Conservation (phyloP, 2,329 filamentous ascomycete genomes). For the Westerdykella sp. region DNA sequence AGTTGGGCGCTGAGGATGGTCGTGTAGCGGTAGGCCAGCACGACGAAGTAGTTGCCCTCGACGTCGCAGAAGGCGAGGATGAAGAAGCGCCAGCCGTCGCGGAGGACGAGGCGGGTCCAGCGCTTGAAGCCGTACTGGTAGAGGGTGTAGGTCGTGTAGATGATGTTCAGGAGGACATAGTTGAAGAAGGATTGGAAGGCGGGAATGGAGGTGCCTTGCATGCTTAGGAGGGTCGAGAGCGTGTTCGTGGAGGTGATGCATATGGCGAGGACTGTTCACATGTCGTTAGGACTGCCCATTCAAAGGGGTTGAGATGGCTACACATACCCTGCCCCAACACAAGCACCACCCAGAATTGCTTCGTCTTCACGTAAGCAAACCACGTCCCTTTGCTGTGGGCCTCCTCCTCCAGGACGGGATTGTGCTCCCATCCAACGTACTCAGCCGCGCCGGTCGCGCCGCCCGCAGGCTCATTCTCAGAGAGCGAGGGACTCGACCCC, state of each 20-base stretch:
- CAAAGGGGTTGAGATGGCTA: background rate
- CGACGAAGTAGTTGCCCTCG: constrained; percentile 96
- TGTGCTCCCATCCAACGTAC: constrained; percentile 6
- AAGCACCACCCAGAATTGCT: constrained; percentile 83
- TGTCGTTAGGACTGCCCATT: background rate
- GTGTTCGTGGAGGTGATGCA: constrained; percentile 93
- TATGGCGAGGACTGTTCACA: constrained; percentile 46
- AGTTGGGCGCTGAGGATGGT: constrained; percentile 89
- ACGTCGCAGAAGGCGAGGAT: constrained; percentile 92
- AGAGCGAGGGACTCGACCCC: constrained; percentile 5
- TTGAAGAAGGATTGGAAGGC: constrained; percentile 96
- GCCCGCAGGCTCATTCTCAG: constrained; percentile 23
- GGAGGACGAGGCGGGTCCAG: constrained; percentile 57
- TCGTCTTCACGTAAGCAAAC: constrained; percentile 69
- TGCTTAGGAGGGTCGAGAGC: constrained; percentile 68
- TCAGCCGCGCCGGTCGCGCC: constrained; percentile 8
- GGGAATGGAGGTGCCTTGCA: constrained; percentile 69
- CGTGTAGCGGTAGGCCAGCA: constrained; percentile 81
- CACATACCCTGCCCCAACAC: constrained; percentile 55
- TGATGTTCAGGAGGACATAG: constrained; percentile 73
- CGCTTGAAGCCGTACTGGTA: constrained; percentile 70
- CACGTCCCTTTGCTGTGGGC: constrained; percentile 43
- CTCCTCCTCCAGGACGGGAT: constrained; percentile 21
- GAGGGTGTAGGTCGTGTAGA: constrained; percentile 76
- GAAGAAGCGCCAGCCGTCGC: constrained; percentile 84